Evolutionary conservation across 2,329 filamentous ascomycete species (phyloP), one percentile per base, ranked within the genome.

Genomic region (Calonectria multiphialidica): DNA sequence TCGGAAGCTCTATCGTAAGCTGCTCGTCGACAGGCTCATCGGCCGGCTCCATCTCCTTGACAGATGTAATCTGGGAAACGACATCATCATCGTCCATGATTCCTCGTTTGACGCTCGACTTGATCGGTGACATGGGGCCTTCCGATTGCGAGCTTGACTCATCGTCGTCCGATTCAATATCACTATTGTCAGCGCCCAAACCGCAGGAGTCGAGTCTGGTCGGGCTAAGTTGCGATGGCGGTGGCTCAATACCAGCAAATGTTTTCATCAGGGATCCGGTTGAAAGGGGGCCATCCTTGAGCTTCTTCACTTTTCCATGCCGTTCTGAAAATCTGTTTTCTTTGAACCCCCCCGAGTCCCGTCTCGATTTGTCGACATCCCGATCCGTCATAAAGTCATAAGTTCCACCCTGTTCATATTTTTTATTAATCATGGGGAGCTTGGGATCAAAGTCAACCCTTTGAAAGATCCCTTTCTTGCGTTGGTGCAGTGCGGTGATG

Each of bases 351-450:
- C 83, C 82, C 5, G 78, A 75, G 30, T 81, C 80, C 47, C 75
- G 74, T 47, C 76, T 83, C 23, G 75, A 71, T 40, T 78, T 82
- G 55, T 79, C 80, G 47, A 82, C 79, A 49, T 78, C 37, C 66
- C 80, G 77, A 23, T 82, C 78, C 76, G 83, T 79, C 62, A 79
- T 79, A 78, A 80, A 89, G 71, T 89, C 86, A 72, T 89, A 92
- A 2, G 87, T 84, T 16, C 90, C 90, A 5, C 87, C 88, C 55
- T 87, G 86, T 74, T 90, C 87, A 73, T 92, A 92, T 75, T 91
- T 91, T 74, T 88, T 90, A 74, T 88, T 90, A 50, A 90, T 88
- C 67, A 87, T 80, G 0, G 89, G 87, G 37, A 91, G 82, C 18
- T 84, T 84, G 6, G 88, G 85, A 30, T 89, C 88, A 61, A 92